Evolutionary conservation across 306 rosid species (phyloP).

Genomic region (Glycine latifolia): DNA sequence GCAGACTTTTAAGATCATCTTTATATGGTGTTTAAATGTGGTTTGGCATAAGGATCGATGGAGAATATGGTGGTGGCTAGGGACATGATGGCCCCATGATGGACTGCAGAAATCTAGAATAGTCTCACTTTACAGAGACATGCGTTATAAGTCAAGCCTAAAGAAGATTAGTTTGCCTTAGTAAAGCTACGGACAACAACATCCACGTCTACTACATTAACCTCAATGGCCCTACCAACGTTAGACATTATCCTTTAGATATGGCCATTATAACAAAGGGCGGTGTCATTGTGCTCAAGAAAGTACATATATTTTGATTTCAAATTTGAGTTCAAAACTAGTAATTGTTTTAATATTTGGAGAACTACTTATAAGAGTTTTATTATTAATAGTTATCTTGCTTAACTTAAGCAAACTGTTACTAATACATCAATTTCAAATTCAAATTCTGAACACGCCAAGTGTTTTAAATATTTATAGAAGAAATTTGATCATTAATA

Average conservation of each 20-base stretch:
- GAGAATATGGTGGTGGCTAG: background rate
- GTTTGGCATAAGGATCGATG: slow-evolving; percentile 1
- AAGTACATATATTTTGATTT: no score
- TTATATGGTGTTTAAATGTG: slow-evolving; percentile 14
- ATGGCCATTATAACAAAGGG: slow-evolving; percentile 27
- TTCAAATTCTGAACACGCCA: no score
- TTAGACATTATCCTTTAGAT: slow-evolving; percentile 43
- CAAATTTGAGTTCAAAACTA: no score
- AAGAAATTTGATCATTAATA: no score
- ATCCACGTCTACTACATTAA: slow-evolving; percentile 48
- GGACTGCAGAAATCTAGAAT: slow-evolving; percentile 43
- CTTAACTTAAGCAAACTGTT: no score
- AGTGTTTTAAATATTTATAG: no score
- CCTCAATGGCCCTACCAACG: slow-evolving; percentile 49
- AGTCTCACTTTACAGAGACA: no score
- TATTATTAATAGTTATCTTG: no score
- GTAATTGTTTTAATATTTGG: no score
- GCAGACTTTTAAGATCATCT: slow-evolving; percentile 1
- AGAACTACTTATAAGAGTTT: no score
- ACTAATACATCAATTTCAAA: no score
- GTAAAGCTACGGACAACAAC: slow-evolving; percentile 45
- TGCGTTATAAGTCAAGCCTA: slow-evolving; percentile 45
- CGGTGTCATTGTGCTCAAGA: no score
- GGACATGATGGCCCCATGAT: slow-evolving; percentile 42
- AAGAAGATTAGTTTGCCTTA: slow-evolving; percentile 46